Conservation (phyloP, 2,329 filamentous ascomycete species). For the Neospermospora avenae region DNA sequence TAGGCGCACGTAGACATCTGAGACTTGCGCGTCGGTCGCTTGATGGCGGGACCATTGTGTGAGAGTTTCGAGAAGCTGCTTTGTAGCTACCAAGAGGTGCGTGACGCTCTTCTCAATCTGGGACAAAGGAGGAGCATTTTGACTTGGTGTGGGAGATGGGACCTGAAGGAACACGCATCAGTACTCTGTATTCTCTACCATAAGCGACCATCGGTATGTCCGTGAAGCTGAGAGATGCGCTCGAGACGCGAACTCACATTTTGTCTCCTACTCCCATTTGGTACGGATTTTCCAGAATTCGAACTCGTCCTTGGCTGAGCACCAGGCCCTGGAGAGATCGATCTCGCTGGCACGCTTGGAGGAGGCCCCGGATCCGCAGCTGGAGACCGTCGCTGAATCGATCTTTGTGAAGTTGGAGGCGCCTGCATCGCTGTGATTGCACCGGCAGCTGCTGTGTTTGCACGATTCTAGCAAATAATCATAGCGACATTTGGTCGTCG, state of each 20-base stretch:
- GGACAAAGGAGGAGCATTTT: slow-evolving; percentile 52
- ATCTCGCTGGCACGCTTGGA: slow-evolving; percentile 51
- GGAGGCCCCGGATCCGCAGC: slow-evolving; percentile 58
- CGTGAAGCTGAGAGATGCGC: not conserved
- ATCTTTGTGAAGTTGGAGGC: slow-evolving; percentile 49
- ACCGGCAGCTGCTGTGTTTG: not conserved
- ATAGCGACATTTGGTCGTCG: slow-evolving; percentile 13
- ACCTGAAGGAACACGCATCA: slow-evolving; percentile 20
- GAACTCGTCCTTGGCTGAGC: slow-evolving; percentile 62
- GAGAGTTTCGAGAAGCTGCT: slow-evolving; percentile 93
- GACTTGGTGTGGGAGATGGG: slow-evolving; percentile 20
- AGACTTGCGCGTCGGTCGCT: slow-evolving; percentile 91
- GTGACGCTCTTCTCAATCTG: slow-evolving; percentile 99
- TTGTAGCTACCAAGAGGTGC: slow-evolving; percentile 94
- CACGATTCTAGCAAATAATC: slow-evolving; percentile 16
- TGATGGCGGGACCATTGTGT: slow-evolving; percentile 95
- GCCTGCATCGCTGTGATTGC: slow-evolving; percentile 46
- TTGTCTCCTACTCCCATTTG: slow-evolving; percentile 46
- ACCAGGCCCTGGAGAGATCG: slow-evolving; percentile 54
- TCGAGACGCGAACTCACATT: slow-evolving; percentile 50
- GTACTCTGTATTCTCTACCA: not conserved
- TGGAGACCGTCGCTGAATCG: slow-evolving; percentile 60
- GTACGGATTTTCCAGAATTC: slow-evolving; percentile 60
- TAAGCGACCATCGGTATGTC: not conserved
- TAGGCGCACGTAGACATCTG: slow-evolving; percentile 94